phyloP scores from a whole-genome alignment of 1,139 yeast genomes.

The Meyerozyma carpophila region DNA sequence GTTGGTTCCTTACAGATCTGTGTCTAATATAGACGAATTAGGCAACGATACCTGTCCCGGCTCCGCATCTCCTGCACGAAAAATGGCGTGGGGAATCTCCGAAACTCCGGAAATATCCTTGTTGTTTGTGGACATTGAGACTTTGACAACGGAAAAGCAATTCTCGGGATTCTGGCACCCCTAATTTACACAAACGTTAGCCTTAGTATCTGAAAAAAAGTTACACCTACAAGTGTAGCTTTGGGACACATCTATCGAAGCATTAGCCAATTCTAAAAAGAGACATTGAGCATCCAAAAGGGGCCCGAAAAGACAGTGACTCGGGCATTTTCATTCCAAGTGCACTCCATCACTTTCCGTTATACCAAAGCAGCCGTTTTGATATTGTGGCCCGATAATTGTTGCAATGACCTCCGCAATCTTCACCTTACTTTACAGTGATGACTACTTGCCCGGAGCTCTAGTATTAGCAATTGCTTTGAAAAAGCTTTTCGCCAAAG shows the following conservation, averaged over 20 bases:
- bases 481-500: constrained; percentile 12
- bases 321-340: too few species aligned
- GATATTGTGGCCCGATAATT: neutral
- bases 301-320: too few species aligned
- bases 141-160: neutral
- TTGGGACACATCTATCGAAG: too few species aligned
- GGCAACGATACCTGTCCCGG: neutral
- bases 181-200: neutral
- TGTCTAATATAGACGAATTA: neutral
- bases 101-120: neutral
- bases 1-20: neutral
- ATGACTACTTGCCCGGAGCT: constrained; percentile 73
- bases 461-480: constrained; percentile 51
- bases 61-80: neutral
- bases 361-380: too few species aligned
- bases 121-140: neutral
- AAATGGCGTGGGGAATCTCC: constrained; percentile 1
- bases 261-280: too few species aligned
- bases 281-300: too few species aligned
- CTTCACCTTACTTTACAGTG: constrained; percentile 61
- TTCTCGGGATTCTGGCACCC: neutral
- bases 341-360: too few species aligned
- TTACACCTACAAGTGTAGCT: too few species aligned
- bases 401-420: constrained; percentile 41
- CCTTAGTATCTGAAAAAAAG: too few species aligned